These are phyloP conservation scores for Knufia fluminis DNA, from an alignment of 2,329 filamentous ascomycete genomes.

Conservation along the genomic window DNA sequence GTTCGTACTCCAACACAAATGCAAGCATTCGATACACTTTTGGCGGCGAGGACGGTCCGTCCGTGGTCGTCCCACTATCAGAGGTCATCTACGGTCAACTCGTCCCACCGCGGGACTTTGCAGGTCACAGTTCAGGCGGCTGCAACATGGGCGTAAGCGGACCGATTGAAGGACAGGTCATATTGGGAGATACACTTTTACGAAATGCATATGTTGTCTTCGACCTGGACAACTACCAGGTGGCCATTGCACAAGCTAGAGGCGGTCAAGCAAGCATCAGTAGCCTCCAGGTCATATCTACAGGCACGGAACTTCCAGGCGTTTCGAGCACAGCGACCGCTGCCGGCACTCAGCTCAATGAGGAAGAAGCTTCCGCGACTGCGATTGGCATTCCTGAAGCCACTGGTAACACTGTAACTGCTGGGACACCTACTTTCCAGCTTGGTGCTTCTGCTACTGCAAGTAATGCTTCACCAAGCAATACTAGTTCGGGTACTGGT, in stretches of 20 bases:
- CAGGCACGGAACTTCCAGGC: slow-evolving; percentile 14
- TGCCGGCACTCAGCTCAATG: slow-evolving; percentile 12
- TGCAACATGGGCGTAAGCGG: slow-evolving; percentile 61
- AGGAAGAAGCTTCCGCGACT: background rate
- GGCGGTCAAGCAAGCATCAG: slow-evolving; percentile 11
- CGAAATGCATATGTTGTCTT: slow-evolving; percentile 67
- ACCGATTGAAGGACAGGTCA: slow-evolving; percentile 43
- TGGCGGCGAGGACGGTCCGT: slow-evolving; percentile 32
- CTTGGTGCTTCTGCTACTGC: slow-evolving; percentile 9
- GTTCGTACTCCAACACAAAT: slow-evolving; percentile 32
- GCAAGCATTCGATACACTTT: slow-evolving; percentile 42
- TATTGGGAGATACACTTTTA: slow-evolving; percentile 68
- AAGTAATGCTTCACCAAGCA: background rate
- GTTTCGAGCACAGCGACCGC: slow-evolving; percentile 13
- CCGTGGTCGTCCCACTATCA: slow-evolving; percentile 27
- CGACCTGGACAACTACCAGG: slow-evolving; percentile 61
- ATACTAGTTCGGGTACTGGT: too few relatives aligned
- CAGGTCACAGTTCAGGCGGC: slow-evolving; percentile 37
- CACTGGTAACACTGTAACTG: slow-evolving; percentile 11
- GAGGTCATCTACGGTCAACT: slow-evolving; percentile 44
- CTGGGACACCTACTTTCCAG: slow-evolving; percentile 17
- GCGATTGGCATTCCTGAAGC: slow-evolving; percentile 9
- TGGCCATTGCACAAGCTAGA: slow-evolving; percentile 60
- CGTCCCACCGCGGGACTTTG: slow-evolving; percentile 41
- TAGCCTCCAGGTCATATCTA: slow-evolving; percentile 14